phyloP scores from a whole-genome alignment of 2,329 filamentous ascomycete genomes.

The Thelonectria olida region DNA sequence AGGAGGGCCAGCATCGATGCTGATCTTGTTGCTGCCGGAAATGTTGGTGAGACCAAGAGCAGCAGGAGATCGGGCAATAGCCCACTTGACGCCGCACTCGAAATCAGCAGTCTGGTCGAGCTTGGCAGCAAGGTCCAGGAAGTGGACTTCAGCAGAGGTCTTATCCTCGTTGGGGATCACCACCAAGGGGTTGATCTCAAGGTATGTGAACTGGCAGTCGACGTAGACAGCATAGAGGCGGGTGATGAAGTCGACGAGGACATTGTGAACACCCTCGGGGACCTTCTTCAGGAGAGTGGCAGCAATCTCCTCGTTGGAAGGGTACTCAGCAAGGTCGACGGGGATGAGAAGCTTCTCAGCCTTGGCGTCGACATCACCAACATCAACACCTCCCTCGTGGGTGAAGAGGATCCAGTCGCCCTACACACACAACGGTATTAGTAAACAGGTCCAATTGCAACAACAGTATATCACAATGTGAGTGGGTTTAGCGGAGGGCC shows the following conservation, averaged over 20 bases:
- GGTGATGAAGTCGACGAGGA: slow-evolving; percentile 98
- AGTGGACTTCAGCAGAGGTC: slow-evolving; percentile 94
- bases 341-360: slow-evolving; percentile 98
- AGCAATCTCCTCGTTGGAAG: slow-evolving; percentile 95
- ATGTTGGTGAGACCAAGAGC: slow-evolving; percentile 84
- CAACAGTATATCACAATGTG: slow-evolving; percentile 11
- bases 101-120: slow-evolving; percentile 99
- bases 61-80: slow-evolving; percentile 88
- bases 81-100: slow-evolving; percentile 99
- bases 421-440: slow-evolving; percentile 57
- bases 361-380: slow-evolving; percentile 98
- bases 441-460: slow-evolving; percentile 22
- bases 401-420: slow-evolving; percentile 99
- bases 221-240: slow-evolving; percentile 98
- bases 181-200: slow-evolving; percentile 99
- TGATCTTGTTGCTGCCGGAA: slow-evolving; percentile 77
- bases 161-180: slow-evolving; percentile 94
- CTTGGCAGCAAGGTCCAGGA: slow-evolving; percentile 98
- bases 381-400: slow-evolving; percentile 99
- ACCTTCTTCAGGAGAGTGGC: slow-evolving; percentile 88
- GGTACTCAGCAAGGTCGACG: slow-evolving; percentile 93
- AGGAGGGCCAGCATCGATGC: slow-evolving; percentile 93
- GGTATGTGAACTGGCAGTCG: slow-evolving; percentile 99
- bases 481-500: slow-evolving; percentile 26
- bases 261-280: slow-evolving; percentile 94